Evolutionary conservation across 352 stramenopile genomes (phyloP).

Genomic region (Plasmopara muralis): DNA sequence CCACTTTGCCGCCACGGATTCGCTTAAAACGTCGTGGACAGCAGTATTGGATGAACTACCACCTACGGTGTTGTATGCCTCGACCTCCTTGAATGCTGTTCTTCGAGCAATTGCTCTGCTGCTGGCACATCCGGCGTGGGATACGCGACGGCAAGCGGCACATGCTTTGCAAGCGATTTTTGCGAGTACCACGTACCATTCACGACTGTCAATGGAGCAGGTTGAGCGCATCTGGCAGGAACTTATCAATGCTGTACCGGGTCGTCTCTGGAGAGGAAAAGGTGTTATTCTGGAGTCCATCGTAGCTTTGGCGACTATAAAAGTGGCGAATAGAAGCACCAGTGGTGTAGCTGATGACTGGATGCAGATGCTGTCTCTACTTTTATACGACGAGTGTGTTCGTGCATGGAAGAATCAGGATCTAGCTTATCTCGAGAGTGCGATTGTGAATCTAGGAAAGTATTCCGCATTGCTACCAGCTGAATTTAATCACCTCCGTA

Average conservation of each 20-base stretch:
- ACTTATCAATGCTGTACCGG: conserved; percentile 47
- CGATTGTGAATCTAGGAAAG: conserved; percentile 41
- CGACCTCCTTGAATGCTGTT: conserved; percentile 37
- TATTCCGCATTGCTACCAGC: conserved; percentile 34
- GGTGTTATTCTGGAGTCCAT: conserved; percentile 68
- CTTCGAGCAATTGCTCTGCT: conserved; percentile 38
- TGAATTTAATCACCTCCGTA: conserved; percentile 21
- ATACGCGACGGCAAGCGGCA: conserved; percentile 62
- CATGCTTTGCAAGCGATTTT: conserved; percentile 60
- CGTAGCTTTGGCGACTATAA: conserved; percentile 37
- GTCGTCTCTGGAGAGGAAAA: conserved; percentile 70
- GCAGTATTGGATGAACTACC: conserved; percentile 60
- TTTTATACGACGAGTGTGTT: conserved; percentile 55
- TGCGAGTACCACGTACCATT: conserved; percentile 34
- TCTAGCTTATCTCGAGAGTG: conserved; percentile 64
- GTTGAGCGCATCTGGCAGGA: conserved; percentile 44
- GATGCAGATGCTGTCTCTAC: conserved; percentile 22
- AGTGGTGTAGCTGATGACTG: conserved; percentile 12
- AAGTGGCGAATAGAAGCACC: conserved; percentile 8
- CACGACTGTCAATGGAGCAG: conserved; percentile 36
- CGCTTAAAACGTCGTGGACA: conserved; percentile 47
- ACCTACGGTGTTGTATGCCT: conserved; percentile 48
- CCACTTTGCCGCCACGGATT: conserved; percentile 47
- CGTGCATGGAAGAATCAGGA: conserved; percentile 60
- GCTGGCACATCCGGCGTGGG: conserved; percentile 66